These are phyloP conservation scores for Prunus mume DNA, from an alignment of 306 rosid genomes.

Conservation along the genomic window DNA sequence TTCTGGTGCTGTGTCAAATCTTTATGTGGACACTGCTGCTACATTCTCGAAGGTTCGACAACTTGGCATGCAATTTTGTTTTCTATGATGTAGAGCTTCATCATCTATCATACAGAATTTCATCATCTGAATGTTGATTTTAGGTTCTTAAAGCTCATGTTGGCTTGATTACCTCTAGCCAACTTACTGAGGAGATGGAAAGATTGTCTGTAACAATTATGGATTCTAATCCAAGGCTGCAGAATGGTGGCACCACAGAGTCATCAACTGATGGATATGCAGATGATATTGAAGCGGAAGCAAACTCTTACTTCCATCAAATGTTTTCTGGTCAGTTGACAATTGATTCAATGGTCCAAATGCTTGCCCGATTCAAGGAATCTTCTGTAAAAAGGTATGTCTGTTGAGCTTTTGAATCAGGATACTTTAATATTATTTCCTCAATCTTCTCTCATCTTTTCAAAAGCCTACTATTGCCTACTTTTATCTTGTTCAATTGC, in stretches of 20 bases:
- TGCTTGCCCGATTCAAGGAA: constrained; percentile 79
- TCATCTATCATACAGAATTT: constrained; percentile 13
- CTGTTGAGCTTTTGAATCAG: constrained; percentile 11
- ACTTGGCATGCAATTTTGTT: constrained; percentile 8
- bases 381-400: constrained; percentile 75
- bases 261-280: constrained; percentile 74
- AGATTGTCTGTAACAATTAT: constrained; percentile 51
- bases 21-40: constrained; percentile 55
- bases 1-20: constrained; percentile 61
- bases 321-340: constrained; percentile 87
- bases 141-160: constrained; percentile 86
- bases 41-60: constrained; percentile 63
- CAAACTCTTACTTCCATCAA: constrained; percentile 80
- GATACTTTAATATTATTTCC: neutral
- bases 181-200: constrained; percentile 86
- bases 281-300: constrained; percentile 83
- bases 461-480: neutral
- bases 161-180: constrained; percentile 43
- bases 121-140: constrained; percentile 6
- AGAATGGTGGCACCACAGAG: constrained; percentile 61
- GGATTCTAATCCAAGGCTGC: constrained; percentile 75
- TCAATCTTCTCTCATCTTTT: neutral
- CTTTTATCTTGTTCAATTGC: neutral
- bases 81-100: neutral
- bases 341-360: constrained; percentile 76